These are phyloP conservation scores for Stereum hirsutum DNA, from an alignment of 1,284 basidiomycete genomes.

Conservation along the genomic window DNA sequence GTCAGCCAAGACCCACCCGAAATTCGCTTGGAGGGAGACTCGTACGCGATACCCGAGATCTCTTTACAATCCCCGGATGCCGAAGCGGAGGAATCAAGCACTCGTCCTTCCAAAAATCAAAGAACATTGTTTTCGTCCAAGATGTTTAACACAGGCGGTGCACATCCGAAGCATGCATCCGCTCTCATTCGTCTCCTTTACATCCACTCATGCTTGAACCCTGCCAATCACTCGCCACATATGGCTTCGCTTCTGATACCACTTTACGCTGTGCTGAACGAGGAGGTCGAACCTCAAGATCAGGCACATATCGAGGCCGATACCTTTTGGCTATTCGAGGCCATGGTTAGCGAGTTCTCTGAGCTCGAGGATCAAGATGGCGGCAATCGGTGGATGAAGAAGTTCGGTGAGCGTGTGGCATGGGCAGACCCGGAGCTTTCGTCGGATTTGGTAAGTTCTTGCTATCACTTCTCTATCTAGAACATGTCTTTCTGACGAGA, in stretches of 20 bases:
- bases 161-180: conserved; percentile 52
- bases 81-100: conserved; percentile 10
- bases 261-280: conserved; percentile 51
- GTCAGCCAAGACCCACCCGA: conserved; percentile 6
- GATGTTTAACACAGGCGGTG: conserved; percentile 31
- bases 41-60: conserved; percentile 29
- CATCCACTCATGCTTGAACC: conserved; percentile 62
- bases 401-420: conserved; percentile 49
- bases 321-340: conserved; percentile 73
- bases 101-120: conserved; percentile 15
- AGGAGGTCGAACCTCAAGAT: conserved; percentile 54
- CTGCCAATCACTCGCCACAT: conserved; percentile 58
- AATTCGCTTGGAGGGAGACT: conserved; percentile 10
- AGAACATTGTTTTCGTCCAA: conserved; percentile 48
- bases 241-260: conserved; percentile 60
- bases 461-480: background rate
- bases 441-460: conserved; percentile 45
- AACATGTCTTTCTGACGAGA: background rate
- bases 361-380: conserved; percentile 63
- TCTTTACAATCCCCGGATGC: conserved; percentile 19
- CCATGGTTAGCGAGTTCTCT: conserved; percentile 60
- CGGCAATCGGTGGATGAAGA: conserved; percentile 51
- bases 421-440: conserved; percentile 61
- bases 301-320: conserved; percentile 67
- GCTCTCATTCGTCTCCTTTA: conserved; percentile 66